phyloP scores from a whole-genome alignment of 1,284 basidiomycete species.

The Boletus smithii region DNA sequence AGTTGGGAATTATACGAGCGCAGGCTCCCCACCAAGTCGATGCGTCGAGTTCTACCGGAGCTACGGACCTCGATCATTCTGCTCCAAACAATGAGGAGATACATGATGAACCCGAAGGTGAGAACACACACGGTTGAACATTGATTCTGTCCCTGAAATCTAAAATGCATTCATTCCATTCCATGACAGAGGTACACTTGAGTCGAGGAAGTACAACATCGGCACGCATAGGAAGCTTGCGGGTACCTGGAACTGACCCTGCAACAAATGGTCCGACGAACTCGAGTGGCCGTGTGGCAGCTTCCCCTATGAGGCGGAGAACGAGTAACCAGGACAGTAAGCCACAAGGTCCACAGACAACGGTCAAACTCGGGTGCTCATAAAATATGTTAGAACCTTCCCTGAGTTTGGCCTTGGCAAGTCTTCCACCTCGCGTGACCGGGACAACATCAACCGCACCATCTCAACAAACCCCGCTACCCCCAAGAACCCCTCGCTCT shows the following conservation, averaged over 20 bases:
- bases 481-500: slow-evolving; percentile 17
- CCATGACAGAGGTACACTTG: background rate
- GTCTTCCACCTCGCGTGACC: slow-evolving; percentile 9
- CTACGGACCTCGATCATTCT: background rate
- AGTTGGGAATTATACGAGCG: slow-evolving; percentile 53
- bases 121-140: background rate
- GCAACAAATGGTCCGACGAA: background rate
- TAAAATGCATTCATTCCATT: background rate
- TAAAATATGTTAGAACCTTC: slow-evolving; percentile 10
- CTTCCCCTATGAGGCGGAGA: background rate
- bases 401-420: slow-evolving; percentile 14
- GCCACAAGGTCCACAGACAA: background rate
- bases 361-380: background rate
- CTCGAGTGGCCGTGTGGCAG: background rate
- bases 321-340: slow-evolving; percentile 12
- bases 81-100: background rate
- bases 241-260: slow-evolving; percentile 1
- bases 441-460: slow-evolving; percentile 6
- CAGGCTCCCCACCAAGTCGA: slow-evolving; percentile 23
- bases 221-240: background rate
- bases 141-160: background rate
- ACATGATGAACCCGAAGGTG: slow-evolving; percentile 3
- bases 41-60: slow-evolving; percentile 3
- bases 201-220: slow-evolving; percentile 2
- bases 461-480: slow-evolving; percentile 17